A percentile compares a stretch with the other conserved stretches of the same genome.
phyloP scores from a whole-genome alignment of 2,329 filamentous ascomycete species.

The Penicillium sp. region DNA sequence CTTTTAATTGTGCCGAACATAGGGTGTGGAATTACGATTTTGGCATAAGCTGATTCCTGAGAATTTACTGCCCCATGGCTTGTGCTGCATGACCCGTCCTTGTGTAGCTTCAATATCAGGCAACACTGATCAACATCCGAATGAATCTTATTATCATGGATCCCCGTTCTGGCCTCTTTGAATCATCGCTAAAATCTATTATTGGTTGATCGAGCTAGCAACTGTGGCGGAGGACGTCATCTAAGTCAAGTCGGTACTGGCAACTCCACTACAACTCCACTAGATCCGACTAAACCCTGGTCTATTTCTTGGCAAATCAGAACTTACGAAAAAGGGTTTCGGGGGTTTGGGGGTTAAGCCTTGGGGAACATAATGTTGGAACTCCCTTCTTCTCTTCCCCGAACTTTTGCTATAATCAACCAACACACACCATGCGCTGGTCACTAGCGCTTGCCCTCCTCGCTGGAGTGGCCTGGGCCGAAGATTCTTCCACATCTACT shows the following conservation, averaged over 20 bases:
- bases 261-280: neutral
- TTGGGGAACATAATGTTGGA: neutral
- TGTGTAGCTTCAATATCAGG: neutral
- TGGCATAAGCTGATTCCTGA: no score
- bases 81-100: neutral
- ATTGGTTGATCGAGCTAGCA: conserved; percentile 13
- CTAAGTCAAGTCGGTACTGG: neutral
- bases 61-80: no score
- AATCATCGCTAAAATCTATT: neutral
- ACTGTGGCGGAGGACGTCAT: conserved; percentile 9
- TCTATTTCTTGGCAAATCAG: neutral
- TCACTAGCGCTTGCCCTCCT: conserved; percentile 14
- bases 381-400: neutral
- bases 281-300: neutral
- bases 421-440: conserved; percentile 18
- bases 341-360: neutral
- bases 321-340: neutral
- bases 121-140: neutral
- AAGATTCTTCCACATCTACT: conserved; percentile 1
- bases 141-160: neutral
- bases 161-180: neutral
- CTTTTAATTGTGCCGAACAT: neutral
- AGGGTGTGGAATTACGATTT: neutral
- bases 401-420: neutral
- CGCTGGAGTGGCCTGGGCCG: conserved; percentile 11